These are phyloP conservation scores for Trametes maxima DNA, from an alignment of 768 basidiomycete genomes.

Conservation along the genomic window DNA sequence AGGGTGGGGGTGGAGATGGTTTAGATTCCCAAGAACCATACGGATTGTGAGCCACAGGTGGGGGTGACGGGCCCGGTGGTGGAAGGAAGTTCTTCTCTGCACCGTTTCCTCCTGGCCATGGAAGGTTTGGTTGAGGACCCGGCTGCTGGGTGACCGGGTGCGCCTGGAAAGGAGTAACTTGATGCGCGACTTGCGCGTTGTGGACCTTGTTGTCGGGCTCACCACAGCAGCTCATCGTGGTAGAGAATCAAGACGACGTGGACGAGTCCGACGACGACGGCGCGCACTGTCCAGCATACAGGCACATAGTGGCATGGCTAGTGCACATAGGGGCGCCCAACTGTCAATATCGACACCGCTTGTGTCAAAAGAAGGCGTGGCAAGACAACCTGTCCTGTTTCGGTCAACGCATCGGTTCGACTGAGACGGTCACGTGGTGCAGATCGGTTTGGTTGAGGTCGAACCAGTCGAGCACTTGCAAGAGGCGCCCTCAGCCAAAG, in stretches of 20 bases:
- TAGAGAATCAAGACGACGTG: background rate
- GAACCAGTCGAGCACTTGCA: no score
- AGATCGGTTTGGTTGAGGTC: no score
- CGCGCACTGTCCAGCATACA: background rate
- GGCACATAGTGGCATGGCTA: background rate
- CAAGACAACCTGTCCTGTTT: no score
- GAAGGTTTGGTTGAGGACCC: conserved; percentile 38
- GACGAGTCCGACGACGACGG: conserved; percentile 3
- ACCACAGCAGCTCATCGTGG: conserved; percentile 72
- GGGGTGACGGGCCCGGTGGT: conserved; percentile 49
- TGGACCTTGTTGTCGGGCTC: conserved; percentile 37
- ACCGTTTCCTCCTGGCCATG: conserved; percentile 28
- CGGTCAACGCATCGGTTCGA: no score
- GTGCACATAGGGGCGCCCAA: background rate
- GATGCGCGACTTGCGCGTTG: conserved; percentile 39
- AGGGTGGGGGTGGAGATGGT: conserved; percentile 17
- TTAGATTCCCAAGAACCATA: conserved; percentile 13
- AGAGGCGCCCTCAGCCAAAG: no score
- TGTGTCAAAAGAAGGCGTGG: background rate
- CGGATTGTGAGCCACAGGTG: conserved; percentile 35
- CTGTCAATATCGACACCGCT: conserved; percentile 4
- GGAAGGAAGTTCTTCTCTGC: conserved; percentile 47
- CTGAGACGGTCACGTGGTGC: no score
- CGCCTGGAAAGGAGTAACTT: conserved; percentile 26
- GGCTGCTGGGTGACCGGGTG: conserved; percentile 57